Conservation (phyloP, 2,329 filamentous ascomycete species). For the Bertia moriformis region DNA sequence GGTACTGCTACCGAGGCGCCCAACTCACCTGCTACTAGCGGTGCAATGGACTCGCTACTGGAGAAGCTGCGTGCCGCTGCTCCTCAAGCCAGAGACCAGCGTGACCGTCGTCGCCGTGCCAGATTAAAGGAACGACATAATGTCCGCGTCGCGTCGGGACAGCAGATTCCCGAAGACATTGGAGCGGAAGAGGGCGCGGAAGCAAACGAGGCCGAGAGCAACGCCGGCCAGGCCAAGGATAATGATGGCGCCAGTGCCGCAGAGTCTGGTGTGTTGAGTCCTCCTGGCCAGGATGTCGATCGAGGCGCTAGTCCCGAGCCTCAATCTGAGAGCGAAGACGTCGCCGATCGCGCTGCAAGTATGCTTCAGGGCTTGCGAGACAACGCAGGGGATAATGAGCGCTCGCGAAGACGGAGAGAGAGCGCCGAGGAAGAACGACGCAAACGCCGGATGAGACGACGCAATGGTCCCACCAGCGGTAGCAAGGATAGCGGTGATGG, state of each 20-base stretch:
- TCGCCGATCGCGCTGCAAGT: neutral
- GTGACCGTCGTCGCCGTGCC: slow-evolving; percentile 74
- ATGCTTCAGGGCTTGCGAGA: neutral
- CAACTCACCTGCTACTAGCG: slow-evolving; percentile 58
- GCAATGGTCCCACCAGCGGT: neutral
- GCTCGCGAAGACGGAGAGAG: neutral
- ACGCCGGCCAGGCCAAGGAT: neutral
- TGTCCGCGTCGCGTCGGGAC: slow-evolving; percentile 75
- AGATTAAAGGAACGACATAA: slow-evolving; percentile 82
- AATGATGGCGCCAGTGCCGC: neutral
- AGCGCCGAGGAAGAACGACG: slow-evolving; percentile 1
- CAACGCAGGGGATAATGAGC: neutral
- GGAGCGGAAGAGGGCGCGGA: slow-evolving; percentile 23
- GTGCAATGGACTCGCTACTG: slow-evolving; percentile 88
- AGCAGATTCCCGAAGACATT: slow-evolving; percentile 70
- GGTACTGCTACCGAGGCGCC: slow-evolving; percentile 26
- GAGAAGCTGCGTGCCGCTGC: slow-evolving; percentile 90
- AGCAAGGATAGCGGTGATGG: slow-evolving; percentile 1
- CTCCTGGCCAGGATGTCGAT: neutral
- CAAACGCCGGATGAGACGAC: neutral
- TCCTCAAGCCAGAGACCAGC: slow-evolving; percentile 74
- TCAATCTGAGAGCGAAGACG: neutral
- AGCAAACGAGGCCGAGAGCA: neutral
- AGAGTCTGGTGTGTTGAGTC: neutral
- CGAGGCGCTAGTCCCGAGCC: neutral